A percentile compares a stretch with the other conserved stretches of the same genome.
Evolutionary conservation across 129 eudicot species (phyloP).

Genomic region (Escallonia rubra): DNA sequence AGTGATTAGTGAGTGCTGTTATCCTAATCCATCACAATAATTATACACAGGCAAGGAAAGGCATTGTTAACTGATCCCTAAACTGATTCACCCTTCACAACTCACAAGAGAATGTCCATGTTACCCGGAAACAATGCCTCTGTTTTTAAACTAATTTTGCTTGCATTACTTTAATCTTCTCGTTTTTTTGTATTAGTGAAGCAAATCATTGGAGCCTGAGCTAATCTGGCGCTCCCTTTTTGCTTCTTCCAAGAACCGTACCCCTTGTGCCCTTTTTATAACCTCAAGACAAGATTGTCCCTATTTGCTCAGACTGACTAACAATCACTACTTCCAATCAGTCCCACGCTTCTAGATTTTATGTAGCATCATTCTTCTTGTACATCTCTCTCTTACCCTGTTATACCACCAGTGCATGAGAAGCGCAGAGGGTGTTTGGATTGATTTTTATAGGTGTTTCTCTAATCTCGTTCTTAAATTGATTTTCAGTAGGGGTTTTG

Average conservation of each 20-base stretch:
- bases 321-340: background rate
- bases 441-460: too few relatives aligned
- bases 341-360: too few relatives aligned
- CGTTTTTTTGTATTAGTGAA: constrained; percentile 4
- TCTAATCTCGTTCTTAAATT: too few relatives aligned
- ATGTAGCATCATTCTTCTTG: too few relatives aligned
- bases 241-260: constrained; percentile 13
- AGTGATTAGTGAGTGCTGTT: too few relatives aligned
- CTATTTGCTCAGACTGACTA: background rate
- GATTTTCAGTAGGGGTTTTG: too few relatives aligned
- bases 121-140: constrained; percentile 18
- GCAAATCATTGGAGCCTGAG: background rate
- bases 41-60: background rate
- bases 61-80: constrained; percentile 57
- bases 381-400: too few relatives aligned
- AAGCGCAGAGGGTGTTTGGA: too few relatives aligned
- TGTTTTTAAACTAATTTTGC: constrained; percentile 1
- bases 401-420: too few relatives aligned
- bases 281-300: background rate
- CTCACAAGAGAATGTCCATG: constrained; percentile 45
- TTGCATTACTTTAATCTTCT: background rate
- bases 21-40: constrained; percentile 2
- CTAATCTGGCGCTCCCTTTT: background rate
- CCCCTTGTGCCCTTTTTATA: background rate
- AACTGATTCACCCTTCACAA: constrained; percentile 33